Base-by-base conservation (phyloP, 192 early-diverging fungal genomes). In the Coemansia sp. region DNA sequence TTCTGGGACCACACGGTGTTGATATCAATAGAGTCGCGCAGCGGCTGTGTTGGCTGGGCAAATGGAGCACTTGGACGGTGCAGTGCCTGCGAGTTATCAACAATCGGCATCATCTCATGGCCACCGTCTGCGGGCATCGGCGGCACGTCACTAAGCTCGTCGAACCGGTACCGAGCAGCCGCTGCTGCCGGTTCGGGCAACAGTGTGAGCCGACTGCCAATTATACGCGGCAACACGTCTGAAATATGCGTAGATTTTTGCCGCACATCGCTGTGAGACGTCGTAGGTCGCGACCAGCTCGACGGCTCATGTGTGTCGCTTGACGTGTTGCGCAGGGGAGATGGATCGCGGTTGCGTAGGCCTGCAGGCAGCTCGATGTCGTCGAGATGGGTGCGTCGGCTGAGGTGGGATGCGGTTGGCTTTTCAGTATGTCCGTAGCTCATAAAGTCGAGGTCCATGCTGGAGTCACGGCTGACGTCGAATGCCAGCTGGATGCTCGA, bases 171-270 rank as follows among this genome's bases (percentile, higher is more conserved):
- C 15, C 75, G 70, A 10, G 75, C 70, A 36, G 69, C 49, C 0
- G 70, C 75, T 20, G 34, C 71, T 0, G 62, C 70, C 3, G 75
- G 64, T 38, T 78, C 75, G 0, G 66, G 14, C 2, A 66, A 70
- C 57, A 78, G 60, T 0, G 75, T 78, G 26, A 78, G 53, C n/a
- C 75, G 56, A 51, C 75, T 78, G 47, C 75, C 75, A 9, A 78
- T 66, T 14, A 78, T 64, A 12, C 70, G 69, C 4, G 75, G 75
- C 17, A 78, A 69, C 66, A 78, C 68, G 15, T 66, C 75, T 5
- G 75, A 78, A 12, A 78, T 38, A 54, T 78, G 75, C 18, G 51
- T 66, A 11, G 75, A 71, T 17, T 64, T 62, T 28, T 34, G 69
- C 21, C 60, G 64, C 46, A 59, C 46, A 14, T 47, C 51, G 66